Conservation (phyloP, 805 yeast species). For the Teunomyces funiuensis region DNA sequence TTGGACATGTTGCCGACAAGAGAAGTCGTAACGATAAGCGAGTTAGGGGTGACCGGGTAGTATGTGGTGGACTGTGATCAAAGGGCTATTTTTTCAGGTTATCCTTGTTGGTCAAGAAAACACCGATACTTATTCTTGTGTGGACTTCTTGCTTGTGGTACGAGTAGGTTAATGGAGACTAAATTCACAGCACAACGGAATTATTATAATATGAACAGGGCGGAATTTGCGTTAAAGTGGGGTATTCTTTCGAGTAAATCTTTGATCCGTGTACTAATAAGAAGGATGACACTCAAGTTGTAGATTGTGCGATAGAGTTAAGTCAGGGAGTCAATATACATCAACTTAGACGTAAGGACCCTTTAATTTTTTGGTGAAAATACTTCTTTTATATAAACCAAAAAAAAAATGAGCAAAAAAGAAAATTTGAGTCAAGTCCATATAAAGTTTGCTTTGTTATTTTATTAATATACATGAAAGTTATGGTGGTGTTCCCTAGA, state of each 20-base stretch:
- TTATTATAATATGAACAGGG: not conserved
- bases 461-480: conserved; percentile 3
- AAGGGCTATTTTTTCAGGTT: not conserved
- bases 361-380: conserved; percentile 3
- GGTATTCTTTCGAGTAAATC: conserved; percentile 1
- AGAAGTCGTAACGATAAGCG: too few species aligned
- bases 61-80: not conserved
- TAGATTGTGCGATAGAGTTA: not conserved
- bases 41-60: too few species aligned
- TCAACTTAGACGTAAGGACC: conserved; percentile 5
- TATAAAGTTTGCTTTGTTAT: conserved; percentile 3
- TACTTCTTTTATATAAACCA: conserved; percentile 6
- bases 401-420: conserved; percentile 5
- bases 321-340: conserved; percentile 2
- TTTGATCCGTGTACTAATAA: not conserved
- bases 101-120: too few species aligned
- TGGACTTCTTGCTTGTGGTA: not conserved
- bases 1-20: too few species aligned
- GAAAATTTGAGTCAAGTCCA: conserved; percentile 4
- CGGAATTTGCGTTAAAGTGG: not conserved
- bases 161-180: not conserved
- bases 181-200: conserved; percentile 1
- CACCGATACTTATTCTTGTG: not conserved
- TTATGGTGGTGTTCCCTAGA: not conserved
- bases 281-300: not conserved